Base-by-base conservation (phyloP, 2,329 filamentous ascomycete genomes). In the Talaromyces sp. region DNA sequence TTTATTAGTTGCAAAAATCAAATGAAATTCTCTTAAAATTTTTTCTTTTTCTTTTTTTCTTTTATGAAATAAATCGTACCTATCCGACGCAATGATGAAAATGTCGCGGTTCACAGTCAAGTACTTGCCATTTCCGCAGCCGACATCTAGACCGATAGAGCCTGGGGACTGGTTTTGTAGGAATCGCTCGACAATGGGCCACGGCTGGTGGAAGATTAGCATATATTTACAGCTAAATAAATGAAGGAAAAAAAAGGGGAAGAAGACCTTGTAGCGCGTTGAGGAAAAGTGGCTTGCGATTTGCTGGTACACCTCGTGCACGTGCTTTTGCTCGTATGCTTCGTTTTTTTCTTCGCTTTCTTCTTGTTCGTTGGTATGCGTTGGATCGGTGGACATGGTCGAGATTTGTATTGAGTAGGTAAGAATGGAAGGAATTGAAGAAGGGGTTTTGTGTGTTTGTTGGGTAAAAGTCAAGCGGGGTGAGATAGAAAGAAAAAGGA, bases 71-170 rank as follows among this genome's bases (percentile, higher is more conserved):
- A 35, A 52, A 49, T 17, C 57, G 53, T 86, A 96, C 80, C 91
- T 85, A 79, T 98, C 95, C 59, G 89, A 93, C 60, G 87, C 93
- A 62, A 98, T 73, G 58, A 97, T 88, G 77, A 90, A 92, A 55
- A 96, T 78, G 67, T 85, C 77, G 24, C 81, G 82, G 76, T 96
- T 96, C 60, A 96, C 89, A 62, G 84, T 80, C 63, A 98, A 80
- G 74, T 98, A 97, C 81, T 98, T 98, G 67, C 95, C 95, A 78
- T 99, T 99, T 62, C 95, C 95, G 77, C 95, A 98, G 63, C 95
- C 95, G 60, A 98, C 82, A 75, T 99, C 95, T 32, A 96, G 82
- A 10, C 95, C 95, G 59, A 98, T 77, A 55, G 90, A 84, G 27
- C 93, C 93, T 13, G 86, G 77, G 0, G 81, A 72, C 54, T 89